phyloP scores from a whole-genome alignment of 805 yeast genomes.

The Jamesozyma gamospora region DNA sequence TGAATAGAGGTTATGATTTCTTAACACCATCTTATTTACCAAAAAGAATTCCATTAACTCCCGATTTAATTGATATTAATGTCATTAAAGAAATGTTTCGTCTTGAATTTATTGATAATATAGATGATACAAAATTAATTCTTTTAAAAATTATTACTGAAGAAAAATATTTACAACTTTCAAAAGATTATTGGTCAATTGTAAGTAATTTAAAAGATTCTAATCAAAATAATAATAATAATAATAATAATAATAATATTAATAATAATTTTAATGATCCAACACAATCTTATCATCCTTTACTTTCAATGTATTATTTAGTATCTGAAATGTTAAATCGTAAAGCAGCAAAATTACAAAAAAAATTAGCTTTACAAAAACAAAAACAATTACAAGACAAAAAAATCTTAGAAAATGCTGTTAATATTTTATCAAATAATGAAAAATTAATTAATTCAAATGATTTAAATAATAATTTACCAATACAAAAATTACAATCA shows the following conservation, averaged over 20 bases:
- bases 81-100: constrained; percentile 68
- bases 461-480: not conserved
- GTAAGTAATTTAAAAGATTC: constrained; percentile 8
- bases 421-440: constrained; percentile 1
- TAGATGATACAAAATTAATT: constrained; percentile 45
- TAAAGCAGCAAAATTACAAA: constrained; percentile 42
- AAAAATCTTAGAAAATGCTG: constrained; percentile 5
- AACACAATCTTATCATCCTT: constrained; percentile 78
- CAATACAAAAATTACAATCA: constrained; percentile 2
- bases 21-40: constrained; percentile 64
- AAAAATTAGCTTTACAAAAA: constrained; percentile 13
- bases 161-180: constrained; percentile 40
- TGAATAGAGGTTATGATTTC: constrained; percentile 76
- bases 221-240: constrained; percentile 28
- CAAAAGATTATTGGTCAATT: constrained; percentile 23
- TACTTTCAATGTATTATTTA: constrained; percentile 74
- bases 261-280: constrained; percentile 46
- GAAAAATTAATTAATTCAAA: not conserved
- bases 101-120: constrained; percentile 64
- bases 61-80: constrained; percentile 33
- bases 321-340: constrained; percentile 78
- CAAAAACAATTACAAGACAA: constrained; percentile 11
- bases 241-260: constrained; percentile 37
- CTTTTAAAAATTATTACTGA: constrained; percentile 51
- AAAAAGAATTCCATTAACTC: constrained; percentile 55